Base-by-base conservation (phyloP, 1,139 yeast genomes). In the Protomyces arabidopsidicola region DNA sequence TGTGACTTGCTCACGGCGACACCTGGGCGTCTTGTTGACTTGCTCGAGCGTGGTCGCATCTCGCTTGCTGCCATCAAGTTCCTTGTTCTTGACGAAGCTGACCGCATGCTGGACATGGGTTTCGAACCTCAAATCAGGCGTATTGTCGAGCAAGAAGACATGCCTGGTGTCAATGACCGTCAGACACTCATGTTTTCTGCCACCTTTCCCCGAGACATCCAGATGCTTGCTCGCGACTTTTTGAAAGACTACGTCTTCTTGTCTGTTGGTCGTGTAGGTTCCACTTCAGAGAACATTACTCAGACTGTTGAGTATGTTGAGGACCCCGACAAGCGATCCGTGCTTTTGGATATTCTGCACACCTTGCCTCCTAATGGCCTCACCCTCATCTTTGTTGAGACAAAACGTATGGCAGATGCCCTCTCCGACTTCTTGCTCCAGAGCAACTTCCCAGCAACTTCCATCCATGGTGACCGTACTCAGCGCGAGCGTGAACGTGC, bases 61-160 rank as follows among this genome's bases (percentile, higher is more conserved):
- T 90, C 97, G 54, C 82, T 93, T 73, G 82, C 84, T 70, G 90
- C 89, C 79, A 90, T 93, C 78, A 90, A 88, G 78, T 93, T 90
- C 79, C 83, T 93, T 76, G 98, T 93, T 60, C 83, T 93, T 70
- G 98, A 93, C 79, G 98, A 93, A 83, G 98, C 98, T 75, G 98
- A 93, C 80, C 89, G 98, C 82, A 93, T 93, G 98, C 85, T 93
- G 80, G 98, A 93, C 86, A 93, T 93, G 98, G 98, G 98, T 83
- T 93, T 93, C 80, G 98, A 93, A 82, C 98, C 98, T 70, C 98
- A 93, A 82, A 93, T 93, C 75, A 89, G 98, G 84, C 89, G 91
- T 76, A 91, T 93, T 75, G 98, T 93, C 68, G 96, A 93, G 79
- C 96, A 88, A 71, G 91, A 95, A 81, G 97, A 90, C 76, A 91